Conservation (phyloP, 2,329 filamentous ascomycete genomes). For the Juglanconis oblonga region DNA sequence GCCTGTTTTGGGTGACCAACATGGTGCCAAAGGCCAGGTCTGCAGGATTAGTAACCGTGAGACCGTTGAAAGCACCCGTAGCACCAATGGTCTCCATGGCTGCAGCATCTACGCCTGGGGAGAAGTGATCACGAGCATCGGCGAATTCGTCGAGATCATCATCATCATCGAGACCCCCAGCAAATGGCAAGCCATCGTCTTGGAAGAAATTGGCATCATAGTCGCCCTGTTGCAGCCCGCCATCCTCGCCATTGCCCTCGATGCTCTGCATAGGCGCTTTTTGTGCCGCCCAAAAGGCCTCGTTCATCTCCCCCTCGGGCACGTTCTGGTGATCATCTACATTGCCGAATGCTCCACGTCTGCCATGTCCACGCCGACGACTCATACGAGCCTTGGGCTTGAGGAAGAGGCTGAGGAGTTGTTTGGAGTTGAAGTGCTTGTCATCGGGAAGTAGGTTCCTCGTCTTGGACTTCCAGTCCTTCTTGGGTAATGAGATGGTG, state of each 20-base stretch:
- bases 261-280: conserved; percentile 48
- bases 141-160: conserved; percentile 66
- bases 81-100: conserved; percentile 46
- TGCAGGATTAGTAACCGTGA: conserved; percentile 42
- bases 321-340: conserved; percentile 44
- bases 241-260: conserved; percentile 46
- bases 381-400: conserved; percentile 89
- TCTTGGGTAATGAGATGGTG: conserved; percentile 82
- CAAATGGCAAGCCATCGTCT: conserved; percentile 73
- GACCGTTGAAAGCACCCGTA: conserved; percentile 41
- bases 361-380: conserved; percentile 55
- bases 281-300: conserved; percentile 88
- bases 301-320: conserved; percentile 78
- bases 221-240: conserved; percentile 63
- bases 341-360: conserved; percentile 42
- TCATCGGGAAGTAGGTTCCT: conserved; percentile 93
- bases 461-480: conserved; percentile 92
- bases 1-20: conserved; percentile 62
- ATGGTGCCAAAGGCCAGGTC: conserved; percentile 61
- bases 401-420: conserved; percentile 84
- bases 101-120: conserved; percentile 53
- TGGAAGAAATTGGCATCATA: conserved; percentile 99
- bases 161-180: conserved; percentile 67
- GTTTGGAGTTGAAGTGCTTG: conserved; percentile 95
- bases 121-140: conserved; percentile 77